Base-by-base conservation (phyloP, 2,329 filamentous ascomycete species). In the Scorias spongiosa region DNA sequence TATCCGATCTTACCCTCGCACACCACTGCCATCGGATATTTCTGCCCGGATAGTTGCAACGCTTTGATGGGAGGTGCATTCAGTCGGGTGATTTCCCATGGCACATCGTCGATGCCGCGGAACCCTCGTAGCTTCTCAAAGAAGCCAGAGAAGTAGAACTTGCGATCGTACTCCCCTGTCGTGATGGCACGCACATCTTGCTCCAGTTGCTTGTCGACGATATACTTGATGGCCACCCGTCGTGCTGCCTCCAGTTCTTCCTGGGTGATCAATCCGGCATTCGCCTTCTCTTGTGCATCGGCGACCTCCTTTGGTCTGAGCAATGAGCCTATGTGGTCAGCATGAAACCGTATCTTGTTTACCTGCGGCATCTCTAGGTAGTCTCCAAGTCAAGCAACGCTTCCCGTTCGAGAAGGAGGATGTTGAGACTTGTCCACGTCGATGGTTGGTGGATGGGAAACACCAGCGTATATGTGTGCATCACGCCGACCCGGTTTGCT, bases 251-350 rank as follows among this genome's bases (percentile, higher is more conserved):
- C 65, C 9, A 87, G 70, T 47, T 79, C 71, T n/a, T 73, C 66
- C 41, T 67, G 57, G 7, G 68, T 63, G 37, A 71, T 58, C 51
- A 73, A 65, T 46, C 75, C 74, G 44, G 75, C 72, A 49, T 79
- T 68, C 46, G 70, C 61, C 57, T 72, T 59, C 50, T 70, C 65
- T 61, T 81, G 70, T 40, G 74, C 73, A 40, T 75, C 66, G 11
- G 81, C 67, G 20, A 85, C 71, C 42, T 71, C 63, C 42, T 75
- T 61, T 1, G 81, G 80, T 29, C 81, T 77, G 46, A 84, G 74
- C 40, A 85, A 68, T 12, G 80, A 84, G 42, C 81, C 81, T 49
- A 84, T 72, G 52, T 85, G 81, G 64, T 85, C 81, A 47, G 80
- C 79, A 57, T 81, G 73, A 63, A 82, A 84, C 41, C 77, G 80